Conservation (phyloP, 2,329 filamentous ascomycete species). For the Stachybotrys chartarum region DNA sequence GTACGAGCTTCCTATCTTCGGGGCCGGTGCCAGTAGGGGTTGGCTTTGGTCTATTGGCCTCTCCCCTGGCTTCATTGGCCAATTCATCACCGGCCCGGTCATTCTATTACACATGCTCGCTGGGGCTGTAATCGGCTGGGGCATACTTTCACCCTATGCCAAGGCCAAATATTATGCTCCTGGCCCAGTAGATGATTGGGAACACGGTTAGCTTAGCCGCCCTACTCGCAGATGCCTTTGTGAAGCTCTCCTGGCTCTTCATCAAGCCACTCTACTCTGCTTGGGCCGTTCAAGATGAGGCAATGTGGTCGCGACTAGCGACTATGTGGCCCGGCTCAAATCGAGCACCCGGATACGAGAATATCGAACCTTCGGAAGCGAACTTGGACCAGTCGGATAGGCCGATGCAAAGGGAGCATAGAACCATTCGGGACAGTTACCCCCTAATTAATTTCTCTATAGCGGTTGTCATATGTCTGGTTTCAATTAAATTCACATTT, state of each 20-base stretch:
- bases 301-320: not conserved
- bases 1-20: not conserved
- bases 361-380: not conserved
- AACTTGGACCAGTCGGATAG: too few relatives aligned
- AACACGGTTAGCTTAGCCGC: not conserved
- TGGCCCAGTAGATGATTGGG: conserved; percentile 1
- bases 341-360: not conserved
- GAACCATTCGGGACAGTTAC: too few relatives aligned
- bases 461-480: too few relatives aligned
- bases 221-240: not conserved
- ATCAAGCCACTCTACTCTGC: not conserved
- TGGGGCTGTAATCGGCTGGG: conserved; percentile 1
- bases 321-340: not conserved
- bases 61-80: not conserved
- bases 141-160: not conserved
- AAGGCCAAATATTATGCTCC: not conserved
- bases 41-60: conserved; percentile 1
- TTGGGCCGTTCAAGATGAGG: not conserved
- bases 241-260: not conserved
- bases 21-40: not conserved
- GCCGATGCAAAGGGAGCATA: too few relatives aligned
- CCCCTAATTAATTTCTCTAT: too few relatives aligned
- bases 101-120: not conserved
- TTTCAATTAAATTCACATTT: not conserved
- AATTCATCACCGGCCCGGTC: not conserved